These are phyloP conservation scores for Senecio squalidus DNA, from an alignment of 140 eudicot genomes.

Conservation along the genomic window DNA sequence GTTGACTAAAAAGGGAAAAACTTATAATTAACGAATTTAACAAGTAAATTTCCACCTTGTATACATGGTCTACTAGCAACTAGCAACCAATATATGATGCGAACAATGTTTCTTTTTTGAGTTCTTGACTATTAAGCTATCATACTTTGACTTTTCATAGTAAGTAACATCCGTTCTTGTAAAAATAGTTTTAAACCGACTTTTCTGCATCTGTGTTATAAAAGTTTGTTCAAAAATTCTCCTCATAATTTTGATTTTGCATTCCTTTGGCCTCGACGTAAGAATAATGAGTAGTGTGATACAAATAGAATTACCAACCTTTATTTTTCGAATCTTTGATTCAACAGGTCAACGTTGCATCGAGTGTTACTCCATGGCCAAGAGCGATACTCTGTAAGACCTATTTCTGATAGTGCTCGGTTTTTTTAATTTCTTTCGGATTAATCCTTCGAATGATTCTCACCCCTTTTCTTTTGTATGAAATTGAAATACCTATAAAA, in stretches of 20 bases:
- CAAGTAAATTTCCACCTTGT: not conserved
- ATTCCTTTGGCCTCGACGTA: too few relatives aligned
- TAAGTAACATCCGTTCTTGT: too few relatives aligned
- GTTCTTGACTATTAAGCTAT: not conserved
- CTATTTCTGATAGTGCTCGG: not conserved
- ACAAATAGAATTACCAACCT: not conserved
- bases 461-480: not conserved
- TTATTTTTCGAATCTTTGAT: not conserved
- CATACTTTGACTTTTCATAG: not conserved
- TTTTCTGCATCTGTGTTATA: too few relatives aligned
- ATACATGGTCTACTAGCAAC: not conserved
- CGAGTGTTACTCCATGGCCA: constrained; percentile 70
- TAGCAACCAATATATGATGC: too few relatives aligned
- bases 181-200: too few relatives aligned
- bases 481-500: not conserved
- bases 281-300: too few relatives aligned
- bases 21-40: not conserved
- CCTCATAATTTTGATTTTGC: not conserved
- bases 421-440: not conserved
- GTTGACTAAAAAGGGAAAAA: not conserved
- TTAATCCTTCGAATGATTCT: not conserved
- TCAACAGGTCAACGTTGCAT: constrained; percentile 80
- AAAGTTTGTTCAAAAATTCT: too few relatives aligned
- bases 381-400: constrained; percentile 85
- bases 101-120: too few relatives aligned